Percentiles rank a stretch among this genome's conserved stretches.
These are phyloP conservation scores for Kwoniella bestiolae DNA, from an alignment of 768 basidiomycete genomes.

Conservation along the genomic window DNA sequence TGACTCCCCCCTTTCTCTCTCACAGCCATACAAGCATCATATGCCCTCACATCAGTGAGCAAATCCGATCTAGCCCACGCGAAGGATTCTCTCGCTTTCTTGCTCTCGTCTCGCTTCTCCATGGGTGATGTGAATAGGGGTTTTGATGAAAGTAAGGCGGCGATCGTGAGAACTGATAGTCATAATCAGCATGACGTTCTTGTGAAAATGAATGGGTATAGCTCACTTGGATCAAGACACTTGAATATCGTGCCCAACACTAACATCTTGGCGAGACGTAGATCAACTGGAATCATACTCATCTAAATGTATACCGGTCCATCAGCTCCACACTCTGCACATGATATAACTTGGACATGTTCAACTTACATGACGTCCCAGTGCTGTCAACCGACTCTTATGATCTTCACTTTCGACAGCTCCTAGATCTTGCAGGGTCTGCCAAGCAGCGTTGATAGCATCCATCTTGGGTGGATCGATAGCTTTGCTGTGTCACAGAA, in stretches of 20 bases:
- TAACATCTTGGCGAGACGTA: constrained; percentile 91
- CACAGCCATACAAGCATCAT: constrained; percentile 61
- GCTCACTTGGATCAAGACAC: constrained; percentile 69
- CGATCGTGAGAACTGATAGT: constrained; percentile 70
- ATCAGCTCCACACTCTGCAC: too few species aligned
- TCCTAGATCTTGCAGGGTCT: constrained; percentile 73
- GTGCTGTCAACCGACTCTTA: constrained; percentile 68
- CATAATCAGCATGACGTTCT: background rate
- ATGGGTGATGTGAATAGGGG: constrained; percentile 80
- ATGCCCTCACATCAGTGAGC: constrained; percentile 78
- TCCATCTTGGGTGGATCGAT: constrained; percentile 79
- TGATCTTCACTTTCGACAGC: constrained; percentile 67
- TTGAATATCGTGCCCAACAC: constrained; percentile 80
- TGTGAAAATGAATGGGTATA: background rate
- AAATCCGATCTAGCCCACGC: constrained; percentile 77
- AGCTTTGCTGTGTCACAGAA: constrained; percentile 61
- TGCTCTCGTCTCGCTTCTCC: constrained; percentile 81
- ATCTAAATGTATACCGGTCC: constrained; percentile 50
- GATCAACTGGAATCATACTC: constrained; percentile 84
- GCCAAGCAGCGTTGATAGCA: constrained; percentile 78
- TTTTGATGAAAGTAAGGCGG: constrained; percentile 82
- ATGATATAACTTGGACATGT: too few species aligned
- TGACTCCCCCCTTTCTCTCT: constrained; percentile 64
- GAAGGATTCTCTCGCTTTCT: constrained; percentile 71
- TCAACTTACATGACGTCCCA: constrained; percentile 79